Evolutionary conservation across 305 asterid species (phyloP).

Genomic region (Fraxinus paxiana): DNA sequence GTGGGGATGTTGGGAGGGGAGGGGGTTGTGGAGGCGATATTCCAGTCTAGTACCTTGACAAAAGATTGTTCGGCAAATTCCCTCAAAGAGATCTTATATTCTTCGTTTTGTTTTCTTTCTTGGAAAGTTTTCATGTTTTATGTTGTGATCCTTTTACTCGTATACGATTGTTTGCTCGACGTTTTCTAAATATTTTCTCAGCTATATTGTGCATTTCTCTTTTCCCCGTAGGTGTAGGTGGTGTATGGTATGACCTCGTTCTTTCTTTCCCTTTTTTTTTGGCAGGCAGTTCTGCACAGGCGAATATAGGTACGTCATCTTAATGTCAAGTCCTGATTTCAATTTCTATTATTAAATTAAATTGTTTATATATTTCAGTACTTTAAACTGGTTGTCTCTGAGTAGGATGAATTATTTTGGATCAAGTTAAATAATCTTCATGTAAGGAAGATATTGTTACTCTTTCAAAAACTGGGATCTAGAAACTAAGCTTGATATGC

Average conservation of each 20-base stretch:
- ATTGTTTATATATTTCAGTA: not conserved
- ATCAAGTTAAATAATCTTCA: not conserved
- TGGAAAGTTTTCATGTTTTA: not conserved
- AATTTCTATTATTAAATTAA: not conserved
- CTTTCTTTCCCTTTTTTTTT: conserved; percentile 15
- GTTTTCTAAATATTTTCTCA: not conserved
- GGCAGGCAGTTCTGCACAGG: conserved; percentile 93
- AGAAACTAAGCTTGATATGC: not conserved
- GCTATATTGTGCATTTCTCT: not conserved
- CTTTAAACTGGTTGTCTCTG: not conserved
- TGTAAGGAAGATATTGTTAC: not conserved
- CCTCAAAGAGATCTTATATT: not conserved
- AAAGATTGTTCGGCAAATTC: not conserved
- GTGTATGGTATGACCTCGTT: not conserved
- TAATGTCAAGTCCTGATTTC: conserved; percentile 5
- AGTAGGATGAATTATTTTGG: not conserved
- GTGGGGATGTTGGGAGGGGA: not conserved
- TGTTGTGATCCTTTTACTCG: not conserved
- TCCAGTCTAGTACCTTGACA: not conserved
- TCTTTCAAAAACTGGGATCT: not conserved
- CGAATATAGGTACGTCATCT: conserved; percentile 64
- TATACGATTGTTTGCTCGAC: not conserved
- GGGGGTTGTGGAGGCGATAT: not conserved
- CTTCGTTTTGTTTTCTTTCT: not conserved
- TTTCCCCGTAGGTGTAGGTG: not conserved